Conservation (phyloP, 75 land plant species). For the Larix kaempferi region DNA sequence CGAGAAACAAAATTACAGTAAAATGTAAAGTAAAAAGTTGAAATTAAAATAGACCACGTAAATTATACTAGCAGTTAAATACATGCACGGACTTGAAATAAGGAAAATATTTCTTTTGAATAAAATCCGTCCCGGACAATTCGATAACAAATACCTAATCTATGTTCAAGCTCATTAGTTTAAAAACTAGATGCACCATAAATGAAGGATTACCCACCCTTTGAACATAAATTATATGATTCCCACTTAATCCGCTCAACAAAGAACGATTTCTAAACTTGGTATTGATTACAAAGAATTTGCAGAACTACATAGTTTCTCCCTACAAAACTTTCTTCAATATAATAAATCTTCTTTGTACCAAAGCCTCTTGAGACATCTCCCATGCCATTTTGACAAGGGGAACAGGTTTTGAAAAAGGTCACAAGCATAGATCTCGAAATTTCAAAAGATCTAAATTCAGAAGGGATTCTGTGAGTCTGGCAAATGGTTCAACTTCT, state of each 20-base stretch:
- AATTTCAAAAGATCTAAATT: no score
- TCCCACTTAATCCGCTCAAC: neutral
- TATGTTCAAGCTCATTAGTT: neutral
- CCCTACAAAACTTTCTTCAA: conserved; percentile 13
- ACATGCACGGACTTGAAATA: no score
- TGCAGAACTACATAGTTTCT: neutral
- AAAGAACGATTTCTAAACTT: neutral
- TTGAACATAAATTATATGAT: neutral
- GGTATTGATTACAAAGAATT: neutral
- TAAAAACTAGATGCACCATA: neutral
- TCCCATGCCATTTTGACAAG: neutral
- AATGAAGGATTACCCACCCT: neutral
- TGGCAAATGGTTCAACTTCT: no score
- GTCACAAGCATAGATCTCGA: no score
- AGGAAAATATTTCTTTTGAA: no score
- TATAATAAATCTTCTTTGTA: neutral
- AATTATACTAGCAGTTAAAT: no score
- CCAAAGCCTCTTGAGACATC: neutral
- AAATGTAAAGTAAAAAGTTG: no score
- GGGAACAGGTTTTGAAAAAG: neutral
- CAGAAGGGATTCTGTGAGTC: no score
- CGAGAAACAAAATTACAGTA: no score
- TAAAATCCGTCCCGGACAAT: no score
- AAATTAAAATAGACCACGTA: no score
- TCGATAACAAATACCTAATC: neutral